These are phyloP conservation scores for Plasmodium berghei DNA, from an alignment of 169 alveolate genomes.

Conservation along the genomic window DNA sequence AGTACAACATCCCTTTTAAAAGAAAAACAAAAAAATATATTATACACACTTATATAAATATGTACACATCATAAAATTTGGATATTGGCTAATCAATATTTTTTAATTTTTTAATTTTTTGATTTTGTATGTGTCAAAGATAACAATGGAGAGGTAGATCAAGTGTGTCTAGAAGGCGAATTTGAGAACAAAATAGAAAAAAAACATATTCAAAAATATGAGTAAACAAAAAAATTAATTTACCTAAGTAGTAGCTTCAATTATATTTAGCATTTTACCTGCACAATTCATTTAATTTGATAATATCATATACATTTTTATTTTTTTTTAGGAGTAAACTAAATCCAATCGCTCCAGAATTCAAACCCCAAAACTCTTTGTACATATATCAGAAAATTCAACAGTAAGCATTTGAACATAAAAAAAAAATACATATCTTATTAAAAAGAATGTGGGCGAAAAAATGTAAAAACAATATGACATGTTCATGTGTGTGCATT, in stretches of 20 bases:
- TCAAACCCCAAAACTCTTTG: slow-evolving; percentile 61
- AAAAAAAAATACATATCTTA: background rate
- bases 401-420: slow-evolving; percentile 16
- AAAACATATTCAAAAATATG: slow-evolving; percentile 30
- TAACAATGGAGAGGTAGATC: no score
- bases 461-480: no score
- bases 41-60: background rate
- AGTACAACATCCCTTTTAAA: slow-evolving; percentile 2
- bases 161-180: slow-evolving; percentile 36
- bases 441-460: background rate
- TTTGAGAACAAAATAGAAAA: slow-evolving; percentile 17
- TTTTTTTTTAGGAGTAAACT: slow-evolving; percentile 48
- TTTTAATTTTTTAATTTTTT: background rate
- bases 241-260: no score
- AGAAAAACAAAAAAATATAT: background rate
- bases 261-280: no score
- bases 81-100: background rate
- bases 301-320: background rate
- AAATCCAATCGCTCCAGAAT: slow-evolving; percentile 67
- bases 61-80: slow-evolving; percentile 15
- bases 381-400: slow-evolving; percentile 56
- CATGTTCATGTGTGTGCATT: background rate
- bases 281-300: no score
- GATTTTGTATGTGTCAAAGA: no score
- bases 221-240: slow-evolving; percentile 6